phyloP scores from a whole-genome alignment of 1,284 basidiomycete species.

The Exobasidium cylindrosporum region DNA sequence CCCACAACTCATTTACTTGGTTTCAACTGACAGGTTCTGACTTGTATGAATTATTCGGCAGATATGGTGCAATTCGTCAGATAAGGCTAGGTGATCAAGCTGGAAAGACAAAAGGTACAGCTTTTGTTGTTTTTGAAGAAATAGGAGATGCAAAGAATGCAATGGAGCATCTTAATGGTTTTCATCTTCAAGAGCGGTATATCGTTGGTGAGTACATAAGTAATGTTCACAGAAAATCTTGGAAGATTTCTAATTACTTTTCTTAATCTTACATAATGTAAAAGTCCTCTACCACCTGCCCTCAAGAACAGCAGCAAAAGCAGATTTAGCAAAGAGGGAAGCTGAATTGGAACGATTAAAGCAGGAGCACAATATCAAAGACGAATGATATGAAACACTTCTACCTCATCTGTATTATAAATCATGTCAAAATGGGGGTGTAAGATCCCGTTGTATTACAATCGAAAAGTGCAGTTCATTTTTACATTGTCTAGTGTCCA shows the following conservation, averaged over 20 bases:
- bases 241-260: neutral
- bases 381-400: slow-evolving; percentile 10
- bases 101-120: slow-evolving; percentile 86
- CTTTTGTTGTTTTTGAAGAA: slow-evolving; percentile 69
- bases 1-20: neutral
- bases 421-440: no score
- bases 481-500: neutral
- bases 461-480: neutral
- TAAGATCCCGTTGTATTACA: no score
- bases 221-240: neutral
- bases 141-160: slow-evolving; percentile 72
- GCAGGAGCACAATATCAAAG: slow-evolving; percentile 63
- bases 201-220: slow-evolving; percentile 61
- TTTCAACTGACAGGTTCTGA: slow-evolving; percentile 67
- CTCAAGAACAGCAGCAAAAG: slow-evolving; percentile 81
- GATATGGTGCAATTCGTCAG: slow-evolving; percentile 94
- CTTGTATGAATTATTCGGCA: slow-evolving; percentile 93
- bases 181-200: slow-evolving; percentile 96
- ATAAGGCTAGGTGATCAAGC: slow-evolving; percentile 77
- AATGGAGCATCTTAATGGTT: slow-evolving; percentile 92
- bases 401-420: no score
- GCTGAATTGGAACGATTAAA: slow-evolving; percentile 84
- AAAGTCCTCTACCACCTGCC: slow-evolving; percentile 94
- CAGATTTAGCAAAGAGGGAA: slow-evolving; percentile 85
- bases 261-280: neutral